Evolutionary conservation across 306 rosid genomes (phyloP), one percentile per base, ranked within the genome.

Genomic region (Quercus ilex): DNA sequence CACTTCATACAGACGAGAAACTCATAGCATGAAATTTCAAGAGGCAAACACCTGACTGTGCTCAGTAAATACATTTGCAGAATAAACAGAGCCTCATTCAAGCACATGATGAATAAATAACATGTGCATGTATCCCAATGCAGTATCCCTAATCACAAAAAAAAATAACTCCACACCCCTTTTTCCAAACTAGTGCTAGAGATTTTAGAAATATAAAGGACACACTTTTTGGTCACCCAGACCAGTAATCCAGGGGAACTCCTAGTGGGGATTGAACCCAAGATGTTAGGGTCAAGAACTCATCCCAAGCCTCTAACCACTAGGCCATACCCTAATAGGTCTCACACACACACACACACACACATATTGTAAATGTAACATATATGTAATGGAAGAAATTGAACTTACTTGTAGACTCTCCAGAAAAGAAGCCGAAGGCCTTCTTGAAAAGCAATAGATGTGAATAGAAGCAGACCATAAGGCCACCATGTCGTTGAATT

Each of bases 391-490:
- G 13, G 56, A 65, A 26, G 14, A 59, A 64, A 23, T 31, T 55
- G 55, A 21, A 76, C 94, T 84, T 82, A 92, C 98, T 80, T 86
- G 73, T 88, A 92, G 69, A 91, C 78, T 84, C 82, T 92, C 97
- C 97, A 92, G 84, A 90, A 88, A 55, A 92, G 82, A 84, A 91
- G 69, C 77, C 99, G 90, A 55, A 94, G 97, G 14, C 67, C 97
- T 90, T 94, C 99, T 90, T 94, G 99, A 69, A 94, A 92, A 55
- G 89, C 86, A 79, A 94, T 91, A 1, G 97, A 92, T 0, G 99
- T 86, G 74, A 91, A 55, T 64, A 94, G 74, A 68, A 94, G 95
- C 8, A 90, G 51, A 26, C 81, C 89, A 71, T 88, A 92, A 11
- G 97, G 97, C 97, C 97, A 94, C 88, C 88, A 89, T 41, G 88